These are phyloP conservation scores for Penicillium occitanis DNA, from an alignment of 2,329 filamentous ascomycete species.

Conservation along the genomic window DNA sequence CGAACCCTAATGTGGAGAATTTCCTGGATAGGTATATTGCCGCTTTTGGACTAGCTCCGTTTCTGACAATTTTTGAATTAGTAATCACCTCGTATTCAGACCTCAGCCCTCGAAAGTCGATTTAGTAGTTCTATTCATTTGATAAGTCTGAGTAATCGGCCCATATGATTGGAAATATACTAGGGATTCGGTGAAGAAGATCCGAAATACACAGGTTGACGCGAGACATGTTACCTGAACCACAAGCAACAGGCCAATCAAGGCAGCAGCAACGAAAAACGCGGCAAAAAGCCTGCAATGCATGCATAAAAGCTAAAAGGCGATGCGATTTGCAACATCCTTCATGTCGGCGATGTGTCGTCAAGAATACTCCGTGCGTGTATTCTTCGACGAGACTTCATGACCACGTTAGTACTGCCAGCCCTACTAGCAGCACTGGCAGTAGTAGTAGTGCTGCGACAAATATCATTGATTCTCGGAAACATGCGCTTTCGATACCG, in stretches of 20 bases:
- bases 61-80: not conserved
- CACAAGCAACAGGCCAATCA: not conserved
- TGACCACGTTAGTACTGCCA: not conserved
- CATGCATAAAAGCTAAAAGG: constrained; percentile 20
- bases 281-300: constrained; percentile 19
- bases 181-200: not conserved
- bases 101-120: not conserved
- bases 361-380: constrained; percentile 3
- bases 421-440: not conserved
- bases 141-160: not conserved
- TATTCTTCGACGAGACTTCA: constrained; percentile 20
- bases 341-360: constrained; percentile 18
- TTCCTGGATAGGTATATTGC: not conserved
- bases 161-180: not conserved
- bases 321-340: constrained; percentile 21
- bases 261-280: constrained; percentile 11
- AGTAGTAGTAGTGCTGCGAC: not conserved
- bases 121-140: no score
- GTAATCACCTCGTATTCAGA: not conserved
- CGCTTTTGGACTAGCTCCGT: not conserved
- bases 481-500: not conserved
- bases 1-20: not conserved
- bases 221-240: not conserved
- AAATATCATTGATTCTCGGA: not conserved
- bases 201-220: not conserved